Evolutionary conservation across 768 basidiomycete species (phyloP).

Genomic region (Lepiota subincarnata): DNA sequence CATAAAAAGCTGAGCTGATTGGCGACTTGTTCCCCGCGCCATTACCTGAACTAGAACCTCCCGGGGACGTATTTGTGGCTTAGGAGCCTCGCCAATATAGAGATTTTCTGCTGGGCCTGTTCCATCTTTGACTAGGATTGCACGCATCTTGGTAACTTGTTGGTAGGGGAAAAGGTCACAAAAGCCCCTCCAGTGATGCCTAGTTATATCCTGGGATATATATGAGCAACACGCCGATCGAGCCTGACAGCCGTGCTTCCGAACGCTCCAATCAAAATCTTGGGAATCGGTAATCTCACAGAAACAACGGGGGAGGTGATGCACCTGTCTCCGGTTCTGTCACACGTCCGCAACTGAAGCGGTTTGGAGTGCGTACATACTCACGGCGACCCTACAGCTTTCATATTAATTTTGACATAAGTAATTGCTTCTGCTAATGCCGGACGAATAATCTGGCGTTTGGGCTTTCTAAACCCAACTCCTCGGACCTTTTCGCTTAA

Average conservation of each 20-base stretch:
- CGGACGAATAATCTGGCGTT: no score
- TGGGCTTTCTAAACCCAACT: no score
- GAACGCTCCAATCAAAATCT: no score
- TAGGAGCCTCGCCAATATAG: constrained; percentile 68
- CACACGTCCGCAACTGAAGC: no score
- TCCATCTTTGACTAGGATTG: constrained; percentile 72
- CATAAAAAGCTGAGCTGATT: not conserved
- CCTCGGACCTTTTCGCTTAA: no score
- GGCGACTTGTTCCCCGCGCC: not conserved
- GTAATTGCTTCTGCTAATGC: no score
- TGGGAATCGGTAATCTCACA: not conserved
- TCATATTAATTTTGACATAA: no score
- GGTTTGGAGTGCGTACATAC: no score
- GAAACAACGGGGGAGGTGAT: not conserved
- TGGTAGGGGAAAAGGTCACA: not conserved
- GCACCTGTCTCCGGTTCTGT: no score
- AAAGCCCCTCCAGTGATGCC: not conserved
- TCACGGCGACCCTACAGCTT: no score
- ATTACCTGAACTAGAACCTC: constrained; percentile 79
- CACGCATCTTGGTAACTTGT: constrained; percentile 52
- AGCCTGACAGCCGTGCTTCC: no score
- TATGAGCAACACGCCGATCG: no score
- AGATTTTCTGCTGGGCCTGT: constrained; percentile 75
- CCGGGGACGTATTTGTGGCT: constrained; percentile 50
- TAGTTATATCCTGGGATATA: not conserved